Conservation (phyloP, 2,329 filamentous ascomycete species). For the Fusarium sublunatum region DNA sequence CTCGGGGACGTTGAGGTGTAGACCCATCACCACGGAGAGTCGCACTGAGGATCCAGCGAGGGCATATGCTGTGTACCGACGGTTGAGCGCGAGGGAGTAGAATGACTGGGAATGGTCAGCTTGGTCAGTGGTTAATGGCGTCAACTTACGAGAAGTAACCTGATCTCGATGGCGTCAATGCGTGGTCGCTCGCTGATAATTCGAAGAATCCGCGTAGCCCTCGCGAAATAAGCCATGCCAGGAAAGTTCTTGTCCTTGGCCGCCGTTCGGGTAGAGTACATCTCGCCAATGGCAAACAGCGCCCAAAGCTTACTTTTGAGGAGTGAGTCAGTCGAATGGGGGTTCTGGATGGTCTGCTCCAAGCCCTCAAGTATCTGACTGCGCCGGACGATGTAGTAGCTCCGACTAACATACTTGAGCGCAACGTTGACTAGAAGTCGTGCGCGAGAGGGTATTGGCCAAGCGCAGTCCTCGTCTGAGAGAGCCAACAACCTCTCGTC, state of each 20-base stretch:
- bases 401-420: constrained; percentile 53
- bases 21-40: constrained; percentile 56
- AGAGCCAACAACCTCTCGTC: constrained; percentile 47
- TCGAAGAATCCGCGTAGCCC: constrained; percentile 53
- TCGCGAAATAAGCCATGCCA: constrained; percentile 57
- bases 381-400: constrained; percentile 57
- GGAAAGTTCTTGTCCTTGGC: constrained; percentile 53
- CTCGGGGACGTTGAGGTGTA: constrained; percentile 55
- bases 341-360: constrained; percentile 53
- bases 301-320: constrained; percentile 56
- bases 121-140: rapidly evolving
- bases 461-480: constrained; percentile 49
- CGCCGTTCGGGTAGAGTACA: constrained; percentile 55
- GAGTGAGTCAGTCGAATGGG: constrained; percentile 49
- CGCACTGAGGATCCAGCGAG: constrained; percentile 59
- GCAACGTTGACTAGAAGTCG: constrained; percentile 52
- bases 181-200: constrained; percentile 57
- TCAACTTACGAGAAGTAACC: constrained; percentile 56
- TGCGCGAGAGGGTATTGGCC: constrained; percentile 53
- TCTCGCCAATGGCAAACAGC: constrained; percentile 59
- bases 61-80: constrained; percentile 57
- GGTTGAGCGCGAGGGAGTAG: constrained; percentile 58
- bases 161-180: constrained; percentile 57
- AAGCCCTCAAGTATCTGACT: constrained; percentile 53
- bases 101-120: constrained; percentile 50